Evolutionary conservation across 83 land plant species (phyloP).

Genomic region (Picea abies): DNA sequence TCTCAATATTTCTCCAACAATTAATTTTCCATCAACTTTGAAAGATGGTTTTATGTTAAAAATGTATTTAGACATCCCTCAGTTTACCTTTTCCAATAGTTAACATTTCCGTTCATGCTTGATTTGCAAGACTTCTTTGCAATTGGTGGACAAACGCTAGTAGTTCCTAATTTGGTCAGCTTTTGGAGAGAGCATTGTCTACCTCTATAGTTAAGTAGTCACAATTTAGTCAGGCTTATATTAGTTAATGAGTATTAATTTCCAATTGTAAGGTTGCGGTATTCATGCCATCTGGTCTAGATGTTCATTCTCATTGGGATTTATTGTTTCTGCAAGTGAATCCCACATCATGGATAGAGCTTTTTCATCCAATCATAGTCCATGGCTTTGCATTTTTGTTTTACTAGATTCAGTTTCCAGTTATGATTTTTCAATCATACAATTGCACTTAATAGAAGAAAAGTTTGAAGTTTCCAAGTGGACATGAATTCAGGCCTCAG

Average conservation of each 20-base stretch:
- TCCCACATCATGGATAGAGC: not conserved
- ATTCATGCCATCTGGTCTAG: not conserved
- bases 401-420: not conserved
- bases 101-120: not conserved
- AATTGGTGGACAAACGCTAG: no score
- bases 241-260: not conserved
- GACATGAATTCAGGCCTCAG: not conserved
- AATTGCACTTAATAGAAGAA: not conserved
- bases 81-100: not conserved
- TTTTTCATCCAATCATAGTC: not conserved
- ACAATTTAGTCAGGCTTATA: no score
- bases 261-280: not conserved
- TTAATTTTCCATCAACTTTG: not conserved
- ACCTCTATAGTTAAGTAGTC: no score
- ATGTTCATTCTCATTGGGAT: not conserved
- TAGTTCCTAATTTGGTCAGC: no score
- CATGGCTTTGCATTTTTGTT: not conserved
- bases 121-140: not conserved
- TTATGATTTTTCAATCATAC: no score
- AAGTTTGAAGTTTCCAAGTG: not conserved
- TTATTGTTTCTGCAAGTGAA: not conserved
- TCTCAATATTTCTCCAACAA: not conserved
- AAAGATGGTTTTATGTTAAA: not conserved
- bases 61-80: not conserved
- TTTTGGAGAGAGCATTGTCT: no score